These are phyloP conservation scores for Ophioceras dolichostomum DNA, from an alignment of 2,329 filamentous ascomycete genomes.

Conservation along the genomic window DNA sequence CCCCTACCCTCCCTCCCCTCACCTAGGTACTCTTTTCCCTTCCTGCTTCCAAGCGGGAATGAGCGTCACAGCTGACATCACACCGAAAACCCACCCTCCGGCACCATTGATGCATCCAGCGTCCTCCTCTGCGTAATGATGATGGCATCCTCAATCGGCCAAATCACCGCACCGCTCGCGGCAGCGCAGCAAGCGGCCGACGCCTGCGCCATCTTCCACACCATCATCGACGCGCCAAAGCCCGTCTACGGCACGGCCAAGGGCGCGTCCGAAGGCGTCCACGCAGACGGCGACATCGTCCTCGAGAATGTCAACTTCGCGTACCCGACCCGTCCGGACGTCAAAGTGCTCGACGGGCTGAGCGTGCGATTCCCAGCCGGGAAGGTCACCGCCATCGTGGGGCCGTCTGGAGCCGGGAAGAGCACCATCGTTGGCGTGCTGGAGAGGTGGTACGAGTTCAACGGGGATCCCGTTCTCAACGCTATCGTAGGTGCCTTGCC, in stretches of 20 bases:
- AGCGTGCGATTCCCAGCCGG: constrained; percentile 47
- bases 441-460: constrained; percentile 57
- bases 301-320: constrained; percentile 55
- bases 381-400: constrained; percentile 67
- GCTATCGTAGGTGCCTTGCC: constrained; percentile 3
- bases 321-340: constrained; percentile 40
- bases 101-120: no score
- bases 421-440: constrained; percentile 62
- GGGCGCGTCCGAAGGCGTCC: constrained; percentile 29
- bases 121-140: constrained; percentile 49
- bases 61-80: constrained; percentile 7
- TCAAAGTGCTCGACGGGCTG: constrained; percentile 35
- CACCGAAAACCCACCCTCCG: no score
- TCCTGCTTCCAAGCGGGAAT: no score
- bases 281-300: constrained; percentile 36
- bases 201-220: constrained; percentile 43
- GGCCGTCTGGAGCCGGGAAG: constrained; percentile 73
- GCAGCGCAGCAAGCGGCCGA: constrained; percentile 41
- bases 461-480: constrained; percentile 24
- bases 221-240: constrained; percentile 31
- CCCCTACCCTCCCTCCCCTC: no score
- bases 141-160: constrained; percentile 40
- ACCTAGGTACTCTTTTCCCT: no score
- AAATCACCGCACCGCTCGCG: constrained; percentile 42
- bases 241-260: constrained; percentile 23